Percentiles rank a stretch among this genome's conserved stretches.
Conservation (phyloP, 208 protist genomes). For the Entamoeba nuttalli region DNA sequence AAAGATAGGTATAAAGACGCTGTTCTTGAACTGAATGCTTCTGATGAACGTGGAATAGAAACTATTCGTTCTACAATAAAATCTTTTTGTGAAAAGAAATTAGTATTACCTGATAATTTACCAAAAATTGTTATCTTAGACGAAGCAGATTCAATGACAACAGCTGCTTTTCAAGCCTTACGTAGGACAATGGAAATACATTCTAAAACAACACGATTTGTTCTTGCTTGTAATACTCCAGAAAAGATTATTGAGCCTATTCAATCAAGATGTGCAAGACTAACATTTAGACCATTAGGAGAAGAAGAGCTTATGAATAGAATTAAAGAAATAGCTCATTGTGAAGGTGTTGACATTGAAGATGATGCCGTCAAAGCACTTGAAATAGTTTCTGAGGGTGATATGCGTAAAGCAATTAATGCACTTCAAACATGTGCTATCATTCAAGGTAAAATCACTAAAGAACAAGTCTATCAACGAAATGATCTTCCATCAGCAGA, state of each 20-base stretch:
- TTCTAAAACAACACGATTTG: conserved; percentile 65
- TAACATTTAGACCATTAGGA: conserved; percentile 54
- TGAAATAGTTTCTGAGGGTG: conserved; percentile 70
- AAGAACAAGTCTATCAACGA: conserved; percentile 93
- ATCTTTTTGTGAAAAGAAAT: conserved; percentile 16
- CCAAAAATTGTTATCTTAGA: conserved; percentile 57
- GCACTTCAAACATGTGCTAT: conserved; percentile 80
- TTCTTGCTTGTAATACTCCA: conserved; percentile 91
- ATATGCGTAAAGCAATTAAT: conserved; percentile 73
- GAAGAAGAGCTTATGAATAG: conserved; percentile 39
- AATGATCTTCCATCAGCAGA: conserved; percentile 73
- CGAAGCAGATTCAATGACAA: conserved; percentile 65
- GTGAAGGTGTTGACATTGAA: conserved; percentile 67
- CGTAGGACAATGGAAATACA: conserved; percentile 24
- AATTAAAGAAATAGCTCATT: conserved; percentile 35
- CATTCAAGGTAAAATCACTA: conserved; percentile 76
- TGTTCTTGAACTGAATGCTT: conserved; percentile 25
- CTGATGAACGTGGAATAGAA: conserved; percentile 24
- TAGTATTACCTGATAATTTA: conserved; percentile 8
- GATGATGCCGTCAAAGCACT: conserved; percentile 84
- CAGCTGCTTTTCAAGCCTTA: conserved; percentile 17
- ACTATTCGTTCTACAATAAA: conserved; percentile 15
- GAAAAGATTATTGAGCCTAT: conserved; percentile 98
- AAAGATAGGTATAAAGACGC: conserved; percentile 1
- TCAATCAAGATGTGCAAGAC: conserved; percentile 73